Percentiles rank a stretch among this genome's conserved stretches.
Evolutionary conservation across 106 monocot species (phyloP).

Genomic region (Gastrodia elata): DNA sequence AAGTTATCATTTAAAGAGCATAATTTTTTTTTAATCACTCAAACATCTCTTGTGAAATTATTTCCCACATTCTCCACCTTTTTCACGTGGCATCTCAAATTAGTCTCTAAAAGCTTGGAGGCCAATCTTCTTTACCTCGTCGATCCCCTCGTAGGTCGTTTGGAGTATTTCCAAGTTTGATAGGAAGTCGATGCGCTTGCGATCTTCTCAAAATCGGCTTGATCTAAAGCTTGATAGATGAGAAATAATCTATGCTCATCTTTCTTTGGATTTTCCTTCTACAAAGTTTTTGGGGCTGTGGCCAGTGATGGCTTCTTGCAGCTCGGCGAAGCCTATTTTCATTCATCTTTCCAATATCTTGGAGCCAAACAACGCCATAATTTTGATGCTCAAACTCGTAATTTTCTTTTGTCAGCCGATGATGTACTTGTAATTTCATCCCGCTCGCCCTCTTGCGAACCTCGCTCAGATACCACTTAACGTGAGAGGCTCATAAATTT

Average conservation of each 20-base stretch:
- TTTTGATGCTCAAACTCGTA: neutral
- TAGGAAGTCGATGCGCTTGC: neutral
- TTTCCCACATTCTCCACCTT: neutral
- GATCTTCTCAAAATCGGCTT: neutral
- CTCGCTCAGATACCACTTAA: neutral
- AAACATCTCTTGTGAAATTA: neutral
- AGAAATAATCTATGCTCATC: neutral
- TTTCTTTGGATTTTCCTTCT: neutral
- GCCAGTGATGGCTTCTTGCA: neutral
- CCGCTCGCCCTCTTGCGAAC: neutral
- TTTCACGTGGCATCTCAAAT: slow-evolving; percentile 3
- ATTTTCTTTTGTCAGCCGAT: neutral
- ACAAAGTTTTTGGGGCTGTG: neutral
- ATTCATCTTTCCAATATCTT: neutral
- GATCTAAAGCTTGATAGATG: neutral
- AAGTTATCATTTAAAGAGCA: too few species aligned
- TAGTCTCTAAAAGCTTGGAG: neutral
- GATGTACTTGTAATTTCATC: neutral
- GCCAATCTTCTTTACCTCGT: neutral
- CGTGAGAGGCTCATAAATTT: too few species aligned
- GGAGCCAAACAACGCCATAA: neutral
- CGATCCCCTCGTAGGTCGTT: neutral
- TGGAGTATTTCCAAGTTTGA: neutral
- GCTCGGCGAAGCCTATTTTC: too few species aligned
- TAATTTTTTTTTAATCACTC: neutral